Base-by-base conservation (phyloP, 345 rosid species). In the Pelargonium nanum region DNA sequence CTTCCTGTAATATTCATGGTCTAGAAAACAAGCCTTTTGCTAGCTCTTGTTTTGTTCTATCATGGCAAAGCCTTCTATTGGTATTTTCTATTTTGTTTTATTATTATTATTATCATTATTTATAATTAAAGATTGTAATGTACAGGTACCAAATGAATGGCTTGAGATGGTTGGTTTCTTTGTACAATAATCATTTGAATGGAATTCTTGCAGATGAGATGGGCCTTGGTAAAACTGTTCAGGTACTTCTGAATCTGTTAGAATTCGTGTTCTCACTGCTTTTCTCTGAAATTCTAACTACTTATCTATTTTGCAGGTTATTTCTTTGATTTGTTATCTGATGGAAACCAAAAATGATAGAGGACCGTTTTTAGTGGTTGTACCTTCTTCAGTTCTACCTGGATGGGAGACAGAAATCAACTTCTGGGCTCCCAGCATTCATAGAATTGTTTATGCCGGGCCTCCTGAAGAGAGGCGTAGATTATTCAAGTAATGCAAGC, bases 151-250 rank as follows among this genome's bases (percentile, higher is more conserved):
- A 90, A 77, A 85, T 90, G 93, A 87, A 84, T 70, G 97, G 97
- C 64, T 74, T 87, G 28, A 78, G 97, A 64, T 90, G 97, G 97
- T 73, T 90, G 76, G 86, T 90, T 69, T 90, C 97, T 44, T 71
- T 90, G 40, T 85, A 90, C 77, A 87, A 87, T 70, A 90, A 87
- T 72, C 87, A 90, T 75, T 73, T 90, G 64, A 90, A 90, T 77
- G 97, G 95, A 24, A 90, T 90, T 64, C 87, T 90, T 60, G 97
- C 97, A 73, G 97, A 90, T 82, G 97, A 90, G 77, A 90, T 90
- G 97, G 97, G 97, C 63, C 91, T 90, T 52, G 97, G 97, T 26
- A 90, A 90, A 87, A 90, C 97, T 62, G 97, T 90, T 68, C 97
- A 90, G 95, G 95, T 82, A 69, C 55, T 30, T 66, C n/a, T 48